These are phyloP conservation scores for Lathyrus aphaca DNA, from an alignment of 306 rosid species.

Conservation along the genomic window DNA sequence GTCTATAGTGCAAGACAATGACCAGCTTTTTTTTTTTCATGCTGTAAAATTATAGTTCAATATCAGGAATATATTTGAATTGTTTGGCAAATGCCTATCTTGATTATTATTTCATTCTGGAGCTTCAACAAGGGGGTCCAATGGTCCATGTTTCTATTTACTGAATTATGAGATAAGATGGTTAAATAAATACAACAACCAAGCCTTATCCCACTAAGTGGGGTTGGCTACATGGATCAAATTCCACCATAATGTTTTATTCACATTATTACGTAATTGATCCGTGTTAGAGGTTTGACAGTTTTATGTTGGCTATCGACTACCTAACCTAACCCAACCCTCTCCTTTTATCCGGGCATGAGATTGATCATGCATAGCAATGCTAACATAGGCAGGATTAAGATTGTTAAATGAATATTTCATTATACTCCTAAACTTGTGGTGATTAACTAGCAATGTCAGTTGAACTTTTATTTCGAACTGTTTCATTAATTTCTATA, in stretches of 20 bases:
- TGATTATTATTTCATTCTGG: conserved; percentile 27
- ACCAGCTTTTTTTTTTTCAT: neutral
- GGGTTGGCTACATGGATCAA: too few species aligned
- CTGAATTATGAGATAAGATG: neutral
- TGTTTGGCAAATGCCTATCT: conserved; percentile 22
- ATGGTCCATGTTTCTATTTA: conserved; percentile 9
- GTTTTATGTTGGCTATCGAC: too few species aligned
- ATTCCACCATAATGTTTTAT: too few species aligned
- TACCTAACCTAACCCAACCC: too few species aligned
- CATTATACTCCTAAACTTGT: conserved; percentile 5
- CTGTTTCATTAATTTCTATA: conserved; percentile 27
- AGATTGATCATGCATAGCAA: too few species aligned
- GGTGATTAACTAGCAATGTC: conserved; percentile 16
- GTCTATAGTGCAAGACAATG: conserved; percentile 35
- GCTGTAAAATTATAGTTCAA: conserved; percentile 18
- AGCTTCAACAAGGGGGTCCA: conserved; percentile 20
- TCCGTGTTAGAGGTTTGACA: too few species aligned
- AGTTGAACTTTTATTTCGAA: conserved; percentile 31
- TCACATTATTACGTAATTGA: too few species aligned
- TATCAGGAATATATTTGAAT: conserved; percentile 24
- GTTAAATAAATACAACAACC: conserved; percentile 5
- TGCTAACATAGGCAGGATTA: neutral
- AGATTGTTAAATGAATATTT: conserved; percentile 11
- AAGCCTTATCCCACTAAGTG: too few species aligned
- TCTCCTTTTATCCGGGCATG: too few species aligned